A percentile compares a stretch with the other conserved stretches of the same genome.
Conservation (phyloP, 1,284 basidiomycete species). For the Earliella scabrosa region DNA sequence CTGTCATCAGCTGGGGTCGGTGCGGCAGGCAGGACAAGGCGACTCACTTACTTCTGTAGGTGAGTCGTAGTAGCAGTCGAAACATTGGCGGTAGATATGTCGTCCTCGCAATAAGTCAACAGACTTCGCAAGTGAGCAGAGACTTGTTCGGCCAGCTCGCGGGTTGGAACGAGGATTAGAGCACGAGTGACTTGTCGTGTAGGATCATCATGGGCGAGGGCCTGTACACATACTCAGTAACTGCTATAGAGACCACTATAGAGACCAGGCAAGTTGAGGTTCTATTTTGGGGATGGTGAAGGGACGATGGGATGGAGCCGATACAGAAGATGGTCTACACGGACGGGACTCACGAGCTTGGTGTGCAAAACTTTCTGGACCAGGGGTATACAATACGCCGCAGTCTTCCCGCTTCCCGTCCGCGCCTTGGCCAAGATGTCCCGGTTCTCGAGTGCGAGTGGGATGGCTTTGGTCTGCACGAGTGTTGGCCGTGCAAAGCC, state of each 20-base stretch:
- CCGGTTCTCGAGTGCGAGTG: conserved; percentile 85
- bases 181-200: conserved; percentile 70
- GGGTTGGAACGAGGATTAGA: conserved; percentile 91
- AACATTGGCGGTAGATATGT: conserved; percentile 80
- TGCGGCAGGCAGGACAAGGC: not conserved
- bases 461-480: conserved; percentile 83
- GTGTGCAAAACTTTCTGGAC: conserved; percentile 87
- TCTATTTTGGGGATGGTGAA: too few species aligned
- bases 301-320: too few species aligned
- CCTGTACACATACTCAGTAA: conserved; percentile 16
- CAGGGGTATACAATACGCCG: conserved; percentile 92
- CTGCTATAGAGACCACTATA: too few species aligned
- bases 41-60: conserved; percentile 70
- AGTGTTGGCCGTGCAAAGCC: conserved; percentile 85
- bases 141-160: conserved; percentile 94
- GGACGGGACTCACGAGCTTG: conserved; percentile 68
- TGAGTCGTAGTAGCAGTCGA: conserved; percentile 76
- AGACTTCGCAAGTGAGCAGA: conserved; percentile 71
- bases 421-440: conserved; percentile 95
- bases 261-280: too few species aligned
- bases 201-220: conserved; percentile 36
- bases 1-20: not conserved
- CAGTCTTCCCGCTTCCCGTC: conserved; percentile 97
- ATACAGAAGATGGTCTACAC: conserved; percentile 1
- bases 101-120: conserved; percentile 77